Conservation (phyloP, 257 asterid genomes). For the Scutellaria barbata region DNA sequence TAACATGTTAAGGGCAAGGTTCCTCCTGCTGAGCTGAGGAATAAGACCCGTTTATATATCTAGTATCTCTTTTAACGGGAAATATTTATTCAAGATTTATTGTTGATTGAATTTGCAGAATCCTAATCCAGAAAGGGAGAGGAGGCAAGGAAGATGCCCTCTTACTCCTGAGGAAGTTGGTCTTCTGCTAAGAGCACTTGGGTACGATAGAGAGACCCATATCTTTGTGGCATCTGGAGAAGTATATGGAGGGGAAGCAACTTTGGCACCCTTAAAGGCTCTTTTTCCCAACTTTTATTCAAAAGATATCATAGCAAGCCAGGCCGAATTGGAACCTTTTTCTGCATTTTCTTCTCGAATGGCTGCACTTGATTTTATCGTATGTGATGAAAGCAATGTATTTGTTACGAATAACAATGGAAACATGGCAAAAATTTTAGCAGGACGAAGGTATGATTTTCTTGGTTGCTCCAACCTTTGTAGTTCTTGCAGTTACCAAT, state of each 20-base stretch:
- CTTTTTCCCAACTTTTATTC: constrained; percentile 93
- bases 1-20: background rate
- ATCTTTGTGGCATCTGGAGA: constrained; percentile 98
- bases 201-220: constrained; percentile 78
- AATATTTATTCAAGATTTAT: constrained; percentile 30
- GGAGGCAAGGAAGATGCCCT: constrained; percentile 98
- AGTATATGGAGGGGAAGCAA: constrained; percentile 91
- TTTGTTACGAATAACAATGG: constrained; percentile 98
- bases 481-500: background rate
- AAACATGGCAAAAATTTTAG: constrained; percentile 95
- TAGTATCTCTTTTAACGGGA: background rate
- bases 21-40: constrained; percentile 15
- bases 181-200: constrained; percentile 90
- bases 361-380: constrained; percentile 97
- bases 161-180: constrained; percentile 99
- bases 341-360: constrained; percentile 85
- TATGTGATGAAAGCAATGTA: constrained; percentile 93
- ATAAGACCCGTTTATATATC: constrained; percentile 13
- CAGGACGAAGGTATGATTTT: constrained; percentile 81
- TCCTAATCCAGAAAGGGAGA: constrained; percentile 83
- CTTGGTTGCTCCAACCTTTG: constrained; percentile 10
- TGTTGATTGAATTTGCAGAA: constrained; percentile 54
- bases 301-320: constrained; percentile 77
- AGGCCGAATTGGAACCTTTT: constrained; percentile 74
- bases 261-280: constrained; percentile 89